A percentile compares a stretch with the other conserved stretches of the same genome.
Conservation (phyloP, 1,284 basidiomycete genomes). For the Austroboletus rostrupii region DNA sequence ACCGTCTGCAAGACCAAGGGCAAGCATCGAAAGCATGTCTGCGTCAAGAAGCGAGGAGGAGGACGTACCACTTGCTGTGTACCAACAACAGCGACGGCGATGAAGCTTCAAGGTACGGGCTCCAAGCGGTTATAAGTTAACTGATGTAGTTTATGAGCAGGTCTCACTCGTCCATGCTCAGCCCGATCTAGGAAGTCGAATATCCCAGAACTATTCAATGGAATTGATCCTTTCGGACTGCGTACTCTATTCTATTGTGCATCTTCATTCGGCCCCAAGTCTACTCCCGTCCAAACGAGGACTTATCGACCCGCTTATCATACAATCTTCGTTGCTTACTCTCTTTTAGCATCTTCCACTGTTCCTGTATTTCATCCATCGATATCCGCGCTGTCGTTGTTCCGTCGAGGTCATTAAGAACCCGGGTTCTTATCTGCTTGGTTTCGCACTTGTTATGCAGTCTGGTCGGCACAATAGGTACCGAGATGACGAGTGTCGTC, state of each 20-base stretch:
- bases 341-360: slow-evolving; percentile 16
- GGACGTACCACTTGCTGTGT: slow-evolving; percentile 71
- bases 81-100: slow-evolving; percentile 67
- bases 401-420: slow-evolving; percentile 3
- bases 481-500: neutral
- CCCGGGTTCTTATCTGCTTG: slow-evolving; percentile 7
- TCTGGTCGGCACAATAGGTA: too few relatives aligned
- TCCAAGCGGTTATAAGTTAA: neutral
- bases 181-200: slow-evolving; percentile 25
- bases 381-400: slow-evolving; percentile 2
- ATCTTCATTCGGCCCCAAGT: slow-evolving; percentile 23
- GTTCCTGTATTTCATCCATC: slow-evolving; percentile 23
- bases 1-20: slow-evolving; percentile 37
- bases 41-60: slow-evolving; percentile 55
- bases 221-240: slow-evolving; percentile 18
- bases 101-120: slow-evolving; percentile 28
- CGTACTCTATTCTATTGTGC: slow-evolving; percentile 24
- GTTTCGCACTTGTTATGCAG: slow-evolving; percentile 4
- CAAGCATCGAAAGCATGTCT: slow-evolving; percentile 32
- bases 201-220: slow-evolving; percentile 19
- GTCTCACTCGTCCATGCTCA: slow-evolving; percentile 4
- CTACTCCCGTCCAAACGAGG: slow-evolving; percentile 19
- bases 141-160: slow-evolving; percentile 15
- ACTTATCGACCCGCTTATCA: slow-evolving; percentile 26
- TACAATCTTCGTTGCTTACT: slow-evolving; percentile 28